These are phyloP conservation scores for Pilatotrama ljubarskyi DNA, from an alignment of 768 basidiomycete species.

Conservation along the genomic window DNA sequence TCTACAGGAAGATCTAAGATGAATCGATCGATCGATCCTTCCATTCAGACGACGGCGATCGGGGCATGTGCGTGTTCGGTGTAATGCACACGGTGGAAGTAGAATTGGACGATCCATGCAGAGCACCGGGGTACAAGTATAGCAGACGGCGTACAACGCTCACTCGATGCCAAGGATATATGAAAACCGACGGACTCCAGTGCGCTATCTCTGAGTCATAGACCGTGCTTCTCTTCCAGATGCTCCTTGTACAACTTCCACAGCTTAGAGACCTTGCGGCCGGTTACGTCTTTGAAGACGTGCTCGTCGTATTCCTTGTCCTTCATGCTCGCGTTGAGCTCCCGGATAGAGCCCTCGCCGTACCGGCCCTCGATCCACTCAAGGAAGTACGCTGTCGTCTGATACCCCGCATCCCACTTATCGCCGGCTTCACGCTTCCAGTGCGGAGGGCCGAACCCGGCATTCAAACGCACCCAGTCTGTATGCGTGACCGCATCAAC, in stretches of 20 bases:
- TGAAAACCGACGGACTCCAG: not conserved
- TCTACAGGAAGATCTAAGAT: no score
- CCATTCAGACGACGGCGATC: no score
- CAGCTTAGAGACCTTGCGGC: slow-evolving; percentile 51
- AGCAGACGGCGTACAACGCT: not conserved
- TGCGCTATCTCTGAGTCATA: not conserved
- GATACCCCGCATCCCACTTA: slow-evolving; percentile 79
- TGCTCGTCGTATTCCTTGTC: slow-evolving; percentile 48
- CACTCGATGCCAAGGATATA: not conserved
- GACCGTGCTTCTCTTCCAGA: slow-evolving; percentile 26
- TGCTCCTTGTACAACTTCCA: slow-evolving; percentile 58
- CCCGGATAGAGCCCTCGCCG: slow-evolving; percentile 53
- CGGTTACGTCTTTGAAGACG: slow-evolving; percentile 55
- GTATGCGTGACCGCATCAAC: slow-evolving; percentile 1
- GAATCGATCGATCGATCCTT: no score
- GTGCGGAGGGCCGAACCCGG: slow-evolving; percentile 64
- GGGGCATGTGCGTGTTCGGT: no score
- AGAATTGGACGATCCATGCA: no score
- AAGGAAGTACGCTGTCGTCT: slow-evolving; percentile 72
- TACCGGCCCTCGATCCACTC: slow-evolving; percentile 61
- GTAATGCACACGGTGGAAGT: no score
- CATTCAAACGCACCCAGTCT: slow-evolving; percentile 74
- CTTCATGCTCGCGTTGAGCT: slow-evolving; percentile 57
- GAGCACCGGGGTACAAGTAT: no score
- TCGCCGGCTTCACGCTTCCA: slow-evolving; percentile 52